A percentile compares a stretch with the other conserved stretches of the same genome.
Conservation (phyloP, 2,329 filamentous ascomycete species). For the Geosmithia putterillii region DNA sequence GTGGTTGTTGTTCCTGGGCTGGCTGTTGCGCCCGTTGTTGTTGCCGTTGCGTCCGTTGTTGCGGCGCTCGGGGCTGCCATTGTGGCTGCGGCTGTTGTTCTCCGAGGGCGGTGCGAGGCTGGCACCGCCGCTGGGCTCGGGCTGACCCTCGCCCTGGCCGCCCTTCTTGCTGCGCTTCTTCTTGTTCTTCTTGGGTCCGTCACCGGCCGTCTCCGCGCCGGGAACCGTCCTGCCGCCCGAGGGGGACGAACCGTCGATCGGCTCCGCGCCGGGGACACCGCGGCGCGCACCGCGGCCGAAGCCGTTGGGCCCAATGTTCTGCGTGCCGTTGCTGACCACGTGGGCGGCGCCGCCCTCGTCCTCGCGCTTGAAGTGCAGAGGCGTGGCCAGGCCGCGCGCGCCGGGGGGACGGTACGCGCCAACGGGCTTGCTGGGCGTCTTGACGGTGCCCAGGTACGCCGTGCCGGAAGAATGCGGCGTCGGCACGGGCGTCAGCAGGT, state of each 20-base stretch:
- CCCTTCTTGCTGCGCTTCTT: neutral
- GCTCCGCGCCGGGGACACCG: constrained; percentile 78
- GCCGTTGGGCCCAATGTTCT: constrained; percentile 61
- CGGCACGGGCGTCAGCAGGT: constrained; percentile 65
- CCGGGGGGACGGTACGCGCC: constrained; percentile 93
- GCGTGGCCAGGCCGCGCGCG: constrained; percentile 77
- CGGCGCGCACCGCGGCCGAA: constrained; percentile 60
- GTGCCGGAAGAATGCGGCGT: constrained; percentile 72
- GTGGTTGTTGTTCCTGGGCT: constrained; percentile 31
- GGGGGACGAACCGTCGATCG: constrained; percentile 46
- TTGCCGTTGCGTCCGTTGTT: constrained; percentile 31
- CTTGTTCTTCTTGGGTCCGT: constrained; percentile 56
- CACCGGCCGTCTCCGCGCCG: constrained; percentile 48
- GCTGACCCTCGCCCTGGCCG: constrained; percentile 25
- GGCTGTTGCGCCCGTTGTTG: constrained; percentile 31
- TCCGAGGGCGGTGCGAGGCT: constrained; percentile 33
- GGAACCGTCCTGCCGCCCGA: constrained; percentile 57
- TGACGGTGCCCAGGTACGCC: constrained; percentile 71
- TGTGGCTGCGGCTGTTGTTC: constrained; percentile 25
- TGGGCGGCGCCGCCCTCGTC: constrained; percentile 91
- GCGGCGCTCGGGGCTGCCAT: constrained; percentile 53
- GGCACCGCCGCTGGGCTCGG: constrained; percentile 31
- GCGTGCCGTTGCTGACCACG: constrained; percentile 63
- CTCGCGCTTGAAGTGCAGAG: constrained; percentile 92
- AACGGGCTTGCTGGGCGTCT: constrained; percentile 93